phyloP scores from a whole-genome alignment of 345 rosid genomes.

The Leavenworthia alabamica region DNA sequence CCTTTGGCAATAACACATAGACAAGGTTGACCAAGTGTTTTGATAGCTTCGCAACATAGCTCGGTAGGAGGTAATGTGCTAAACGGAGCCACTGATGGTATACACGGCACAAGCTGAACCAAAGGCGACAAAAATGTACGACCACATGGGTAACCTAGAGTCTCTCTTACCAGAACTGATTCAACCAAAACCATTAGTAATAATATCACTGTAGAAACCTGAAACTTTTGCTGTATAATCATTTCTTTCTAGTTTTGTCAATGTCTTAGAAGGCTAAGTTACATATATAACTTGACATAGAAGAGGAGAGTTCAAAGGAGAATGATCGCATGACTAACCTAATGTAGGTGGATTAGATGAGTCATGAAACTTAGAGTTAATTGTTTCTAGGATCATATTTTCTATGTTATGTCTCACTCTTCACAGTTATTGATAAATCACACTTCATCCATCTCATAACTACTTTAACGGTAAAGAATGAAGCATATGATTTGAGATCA shows the following conservation, averaged over 20 bases:
- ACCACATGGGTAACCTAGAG: slow-evolving; percentile 45
- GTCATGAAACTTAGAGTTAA: slow-evolving; percentile 9
- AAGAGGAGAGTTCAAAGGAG: background rate
- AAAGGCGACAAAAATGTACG: slow-evolving; percentile 74
- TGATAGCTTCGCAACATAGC: slow-evolving; percentile 74
- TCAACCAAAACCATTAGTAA: slow-evolving; percentile 37
- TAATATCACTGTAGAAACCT: slow-evolving; percentile 17
- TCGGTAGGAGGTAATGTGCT: slow-evolving; percentile 65
- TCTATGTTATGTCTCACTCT: no score
- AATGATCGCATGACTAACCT: slow-evolving; percentile 21
- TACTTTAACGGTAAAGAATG: slow-evolving; percentile 1
- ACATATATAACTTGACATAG: background rate
- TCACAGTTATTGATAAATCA: no score
- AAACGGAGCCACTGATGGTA: no score
- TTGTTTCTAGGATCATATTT: background rate
- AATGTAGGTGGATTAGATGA: slow-evolving; percentile 17
- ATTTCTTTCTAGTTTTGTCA: background rate
- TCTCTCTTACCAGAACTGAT: slow-evolving; percentile 29
- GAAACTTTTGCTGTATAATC: background rate
- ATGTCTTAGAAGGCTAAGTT: no score
- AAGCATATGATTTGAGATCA: slow-evolving; percentile 19
- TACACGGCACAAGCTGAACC: no score
- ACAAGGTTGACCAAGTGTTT: slow-evolving; percentile 74
- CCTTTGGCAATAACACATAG: slow-evolving; percentile 66
- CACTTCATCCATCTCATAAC: background rate